Percentiles rank a stretch among this genome's conserved stretches.
Evolutionary conservation across 306 rosid species (phyloP).

Genomic region (Canavalia ensiformis): DNA sequence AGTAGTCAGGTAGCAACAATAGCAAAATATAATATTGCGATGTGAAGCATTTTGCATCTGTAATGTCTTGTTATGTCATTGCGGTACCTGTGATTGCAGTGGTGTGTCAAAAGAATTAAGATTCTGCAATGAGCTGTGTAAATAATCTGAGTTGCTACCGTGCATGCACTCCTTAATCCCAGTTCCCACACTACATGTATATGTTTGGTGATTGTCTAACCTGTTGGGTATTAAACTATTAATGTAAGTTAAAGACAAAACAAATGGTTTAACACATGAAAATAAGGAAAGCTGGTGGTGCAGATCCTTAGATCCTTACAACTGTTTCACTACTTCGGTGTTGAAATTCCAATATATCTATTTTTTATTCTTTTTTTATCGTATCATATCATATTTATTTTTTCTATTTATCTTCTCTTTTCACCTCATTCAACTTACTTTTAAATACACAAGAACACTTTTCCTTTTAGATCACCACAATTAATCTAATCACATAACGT

Average conservation of each 20-base stretch:
- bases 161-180: not conserved
- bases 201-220: conserved; percentile 31
- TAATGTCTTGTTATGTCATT: conserved; percentile 12
- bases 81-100: conserved; percentile 44
- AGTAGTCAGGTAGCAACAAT: conserved; percentile 44
- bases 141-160: conserved; percentile 41
- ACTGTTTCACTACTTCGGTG: too few species aligned
- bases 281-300: not conserved
- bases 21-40: conserved; percentile 37
- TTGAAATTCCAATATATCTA: too few species aligned
- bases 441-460: too few species aligned
- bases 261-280: not conserved
- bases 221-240: conserved; percentile 7
- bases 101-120: conserved; percentile 26
- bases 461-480: not conserved
- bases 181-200: conserved; percentile 2
- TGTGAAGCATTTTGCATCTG: conserved; percentile 42
- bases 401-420: too few species aligned
- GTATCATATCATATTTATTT: too few species aligned
- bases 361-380: too few species aligned
- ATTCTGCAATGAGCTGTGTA: conserved; percentile 45
- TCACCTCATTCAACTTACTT: too few species aligned
- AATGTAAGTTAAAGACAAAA: conserved; percentile 18
- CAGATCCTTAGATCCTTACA: too few species aligned
- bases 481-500: not conserved